A percentile compares a stretch with the other conserved stretches of the same genome.
Conservation (phyloP, 352 stramenopile species). For the Pythium aphanidermatum region DNA sequence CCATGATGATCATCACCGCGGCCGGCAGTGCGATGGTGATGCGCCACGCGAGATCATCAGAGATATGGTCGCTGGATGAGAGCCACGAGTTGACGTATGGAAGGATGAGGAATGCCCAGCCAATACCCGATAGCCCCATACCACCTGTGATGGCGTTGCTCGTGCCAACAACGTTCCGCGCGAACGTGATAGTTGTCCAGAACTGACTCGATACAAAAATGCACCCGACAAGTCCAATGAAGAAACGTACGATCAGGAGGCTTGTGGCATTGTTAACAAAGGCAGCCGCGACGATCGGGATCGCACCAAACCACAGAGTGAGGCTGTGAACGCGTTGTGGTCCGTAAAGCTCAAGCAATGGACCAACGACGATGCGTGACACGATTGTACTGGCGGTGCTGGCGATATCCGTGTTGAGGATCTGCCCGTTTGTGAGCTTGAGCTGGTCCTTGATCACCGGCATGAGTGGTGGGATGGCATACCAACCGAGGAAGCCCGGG, state of each 20-base stretch:
- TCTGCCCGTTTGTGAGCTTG: constrained; percentile 70
- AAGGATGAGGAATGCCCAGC: constrained; percentile 77
- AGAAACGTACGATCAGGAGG: constrained; percentile 83
- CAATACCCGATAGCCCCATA: constrained; percentile 92
- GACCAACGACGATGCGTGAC: constrained; percentile 85
- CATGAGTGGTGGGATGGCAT: constrained; percentile 90
- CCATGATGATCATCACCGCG: constrained; percentile 65
- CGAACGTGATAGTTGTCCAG: constrained; percentile 92
- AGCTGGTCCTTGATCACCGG: constrained; percentile 82
- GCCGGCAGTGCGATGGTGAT: constrained; percentile 85
- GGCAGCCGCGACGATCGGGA: constrained; percentile 72
- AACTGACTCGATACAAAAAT: constrained; percentile 91
- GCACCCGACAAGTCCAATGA: constrained; percentile 89
- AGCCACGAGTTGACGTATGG: constrained; percentile 84
- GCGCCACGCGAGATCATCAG: constrained; percentile 85
- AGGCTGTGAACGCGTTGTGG: constrained; percentile 68
- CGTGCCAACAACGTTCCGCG: constrained; percentile 88
- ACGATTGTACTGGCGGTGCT: constrained; percentile 85
- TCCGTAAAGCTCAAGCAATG: constrained; percentile 89
- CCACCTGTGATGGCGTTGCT: constrained; percentile 88
- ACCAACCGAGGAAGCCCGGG: constrained; percentile 93
- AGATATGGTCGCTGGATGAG: constrained; percentile 36
- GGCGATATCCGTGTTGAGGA: constrained; percentile 87
- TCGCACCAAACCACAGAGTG: constrained; percentile 69
- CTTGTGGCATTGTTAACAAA: constrained; percentile 67